phyloP scores from a whole-genome alignment of 179 eudicot genomes.

The Heliamphora ciliata region DNA sequence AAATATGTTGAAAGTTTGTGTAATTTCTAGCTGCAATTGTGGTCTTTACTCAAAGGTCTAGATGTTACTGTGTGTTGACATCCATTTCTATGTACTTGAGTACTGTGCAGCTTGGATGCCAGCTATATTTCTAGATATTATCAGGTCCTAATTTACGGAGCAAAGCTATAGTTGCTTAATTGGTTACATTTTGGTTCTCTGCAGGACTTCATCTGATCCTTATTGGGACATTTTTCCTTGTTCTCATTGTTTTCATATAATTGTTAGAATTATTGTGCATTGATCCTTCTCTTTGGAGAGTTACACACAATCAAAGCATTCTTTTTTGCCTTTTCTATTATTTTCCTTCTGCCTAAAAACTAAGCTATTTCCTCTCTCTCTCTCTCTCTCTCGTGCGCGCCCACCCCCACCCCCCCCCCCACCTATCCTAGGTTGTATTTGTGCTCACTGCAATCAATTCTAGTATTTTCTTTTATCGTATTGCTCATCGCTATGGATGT shows the following conservation, averaged over 20 bases:
- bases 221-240: not conserved
- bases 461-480: not conserved
- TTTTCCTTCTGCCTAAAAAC: no score
- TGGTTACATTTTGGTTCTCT: conserved; percentile 3
- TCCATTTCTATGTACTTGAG: not conserved
- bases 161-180: not conserved
- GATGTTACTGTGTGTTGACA: not conserved
- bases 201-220: not conserved
- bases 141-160: not conserved
- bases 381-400: no score
- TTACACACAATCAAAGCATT: no score
- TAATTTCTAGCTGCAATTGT: not conserved
- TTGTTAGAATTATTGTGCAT: not conserved
- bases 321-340: no score
- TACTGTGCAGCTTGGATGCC: not conserved
- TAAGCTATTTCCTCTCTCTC: no score
- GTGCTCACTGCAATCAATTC: not conserved
- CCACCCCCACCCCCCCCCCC: no score
- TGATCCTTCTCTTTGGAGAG: not conserved
- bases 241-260: not conserved
- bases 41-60: not conserved
- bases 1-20: not conserved
- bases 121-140: not conserved
- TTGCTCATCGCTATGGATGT: not conserved
- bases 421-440: no score